A percentile compares a stretch with the other conserved stretches of the same genome.
Conservation (phyloP, 805 yeast genomes). For the Wickerhamiella musiphila region DNA sequence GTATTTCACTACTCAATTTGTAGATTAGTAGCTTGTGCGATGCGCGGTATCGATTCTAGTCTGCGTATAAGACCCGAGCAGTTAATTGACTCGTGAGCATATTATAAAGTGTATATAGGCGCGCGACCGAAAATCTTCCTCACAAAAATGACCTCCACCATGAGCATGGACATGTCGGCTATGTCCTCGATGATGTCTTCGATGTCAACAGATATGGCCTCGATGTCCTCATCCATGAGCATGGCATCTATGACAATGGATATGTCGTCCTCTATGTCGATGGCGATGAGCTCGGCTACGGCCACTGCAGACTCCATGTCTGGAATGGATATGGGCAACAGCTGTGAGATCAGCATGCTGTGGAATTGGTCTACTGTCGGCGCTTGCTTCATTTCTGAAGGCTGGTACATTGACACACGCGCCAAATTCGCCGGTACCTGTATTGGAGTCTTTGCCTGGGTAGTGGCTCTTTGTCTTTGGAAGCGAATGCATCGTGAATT, state of each 20-base stretch:
- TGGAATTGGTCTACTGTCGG: constrained; percentile 65
- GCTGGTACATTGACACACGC: constrained; percentile 43
- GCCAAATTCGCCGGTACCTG: constrained; percentile 63
- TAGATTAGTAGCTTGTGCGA: no score
- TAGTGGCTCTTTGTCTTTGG: constrained; percentile 38
- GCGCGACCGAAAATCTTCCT: no score
- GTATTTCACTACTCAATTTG: no score
- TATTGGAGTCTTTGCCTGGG: constrained; percentile 46
- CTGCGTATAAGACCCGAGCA: no score
- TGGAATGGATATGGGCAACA: constrained; percentile 8
- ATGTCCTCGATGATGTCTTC: constrained; percentile 10
- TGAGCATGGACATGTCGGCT: constrained; percentile 1
- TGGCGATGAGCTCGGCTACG: constrained; percentile 3
- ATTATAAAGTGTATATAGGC: no score
- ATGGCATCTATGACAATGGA: constrained; percentile 5
- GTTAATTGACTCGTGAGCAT: no score
- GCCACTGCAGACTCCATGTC: constrained; percentile 8
- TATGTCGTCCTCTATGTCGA: constrained; percentile 3
- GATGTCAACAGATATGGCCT: constrained; percentile 10
- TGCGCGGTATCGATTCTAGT: no score
- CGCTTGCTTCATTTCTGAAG: constrained; percentile 41
- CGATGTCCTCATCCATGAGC: constrained; percentile 3
- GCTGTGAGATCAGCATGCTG: constrained; percentile 32
- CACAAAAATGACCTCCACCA: constrained; percentile 1
- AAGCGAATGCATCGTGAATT: constrained; percentile 36